Conservation (phyloP, 2,329 filamentous ascomycete genomes). For the Pseudogymnoascus sp. region DNA sequence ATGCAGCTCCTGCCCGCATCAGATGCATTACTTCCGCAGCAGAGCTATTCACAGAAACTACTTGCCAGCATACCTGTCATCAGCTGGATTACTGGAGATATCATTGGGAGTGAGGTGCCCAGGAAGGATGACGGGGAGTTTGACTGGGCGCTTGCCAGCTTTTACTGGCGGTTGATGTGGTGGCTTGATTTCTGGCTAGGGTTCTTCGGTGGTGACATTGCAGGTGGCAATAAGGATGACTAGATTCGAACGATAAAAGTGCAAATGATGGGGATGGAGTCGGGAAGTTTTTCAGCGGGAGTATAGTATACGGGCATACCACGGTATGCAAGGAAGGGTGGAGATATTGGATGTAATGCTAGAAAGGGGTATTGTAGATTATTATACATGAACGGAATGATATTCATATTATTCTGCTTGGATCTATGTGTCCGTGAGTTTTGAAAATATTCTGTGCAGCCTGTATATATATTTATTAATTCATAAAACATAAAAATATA, state of each 20-base stretch:
- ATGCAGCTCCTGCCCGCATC: constrained; percentile 59
- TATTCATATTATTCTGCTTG: not conserved
- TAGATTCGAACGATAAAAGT: constrained; percentile 24
- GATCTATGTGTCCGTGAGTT: not conserved
- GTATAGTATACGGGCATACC: not conserved
- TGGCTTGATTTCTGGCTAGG: constrained; percentile 52
- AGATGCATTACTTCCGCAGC: constrained; percentile 63
- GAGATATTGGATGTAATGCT: not conserved
- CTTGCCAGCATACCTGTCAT: constrained; percentile 60
- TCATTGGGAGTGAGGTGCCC: constrained; percentile 71
- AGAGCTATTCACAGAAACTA: constrained; percentile 55
- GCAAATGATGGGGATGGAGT: not conserved
- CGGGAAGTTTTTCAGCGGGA: constrained; percentile 2
- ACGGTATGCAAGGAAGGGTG: not conserved
- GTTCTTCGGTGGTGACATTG: constrained; percentile 52
- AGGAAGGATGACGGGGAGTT: constrained; percentile 67
- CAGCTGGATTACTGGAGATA: constrained; percentile 60
- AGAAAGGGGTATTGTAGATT: not conserved
- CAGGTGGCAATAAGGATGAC: constrained; percentile 51
- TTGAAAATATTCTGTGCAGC: too few relatives aligned
- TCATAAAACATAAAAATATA: not conserved
- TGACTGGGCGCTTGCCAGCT: constrained; percentile 61
- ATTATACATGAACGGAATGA: not conserved
- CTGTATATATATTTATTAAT: not conserved
- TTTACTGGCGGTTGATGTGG: constrained; percentile 62